Conservation (phyloP, 2,329 filamentous ascomycete genomes). For the Huntiella moniliformis region DNA sequence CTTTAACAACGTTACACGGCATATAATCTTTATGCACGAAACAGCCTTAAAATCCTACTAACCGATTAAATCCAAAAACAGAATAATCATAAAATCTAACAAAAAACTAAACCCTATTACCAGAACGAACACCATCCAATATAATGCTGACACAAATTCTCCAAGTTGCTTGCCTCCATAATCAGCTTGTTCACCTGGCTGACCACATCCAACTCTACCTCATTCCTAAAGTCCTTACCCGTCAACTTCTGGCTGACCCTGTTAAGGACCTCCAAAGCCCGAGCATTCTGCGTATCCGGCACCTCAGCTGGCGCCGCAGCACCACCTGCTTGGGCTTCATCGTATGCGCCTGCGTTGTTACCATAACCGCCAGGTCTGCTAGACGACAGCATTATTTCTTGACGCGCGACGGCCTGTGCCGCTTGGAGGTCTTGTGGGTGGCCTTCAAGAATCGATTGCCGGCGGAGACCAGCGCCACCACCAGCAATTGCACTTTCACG, state of each 20-base stretch:
- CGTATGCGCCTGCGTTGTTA: slow-evolving; percentile 22
- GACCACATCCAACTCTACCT: slow-evolving; percentile 67
- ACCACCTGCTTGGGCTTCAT: background rate
- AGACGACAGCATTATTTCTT: slow-evolving; percentile 18
- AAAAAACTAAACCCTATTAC: slow-evolving; percentile 26
- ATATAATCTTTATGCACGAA: background rate
- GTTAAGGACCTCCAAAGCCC: slow-evolving; percentile 77
- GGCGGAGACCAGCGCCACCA: slow-evolving; percentile 33
- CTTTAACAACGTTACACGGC: no score
- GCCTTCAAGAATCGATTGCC: slow-evolving; percentile 49
- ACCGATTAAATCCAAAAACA: slow-evolving; percentile 1
- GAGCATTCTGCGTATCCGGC: slow-evolving; percentile 74
- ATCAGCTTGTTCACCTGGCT: slow-evolving; percentile 90
- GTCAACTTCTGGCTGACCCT: slow-evolving; percentile 92
- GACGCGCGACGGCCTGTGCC: slow-evolving; percentile 18
- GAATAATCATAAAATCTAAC: background rate
- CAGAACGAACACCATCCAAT: slow-evolving; percentile 99
- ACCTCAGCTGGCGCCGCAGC: slow-evolving; percentile 20
- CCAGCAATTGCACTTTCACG: slow-evolving; percentile 34
- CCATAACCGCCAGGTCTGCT: slow-evolving; percentile 37
- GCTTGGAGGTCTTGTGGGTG: slow-evolving; percentile 41
- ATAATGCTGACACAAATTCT: slow-evolving; percentile 97
- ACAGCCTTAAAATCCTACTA: background rate
- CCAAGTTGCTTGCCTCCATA: slow-evolving; percentile 84
- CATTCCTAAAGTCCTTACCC: slow-evolving; percentile 74